A percentile compares a stretch with the other conserved stretches of the same genome.
phyloP scores from a whole-genome alignment of 805 yeast species.

The Saturnispora serradocipensis region DNA sequence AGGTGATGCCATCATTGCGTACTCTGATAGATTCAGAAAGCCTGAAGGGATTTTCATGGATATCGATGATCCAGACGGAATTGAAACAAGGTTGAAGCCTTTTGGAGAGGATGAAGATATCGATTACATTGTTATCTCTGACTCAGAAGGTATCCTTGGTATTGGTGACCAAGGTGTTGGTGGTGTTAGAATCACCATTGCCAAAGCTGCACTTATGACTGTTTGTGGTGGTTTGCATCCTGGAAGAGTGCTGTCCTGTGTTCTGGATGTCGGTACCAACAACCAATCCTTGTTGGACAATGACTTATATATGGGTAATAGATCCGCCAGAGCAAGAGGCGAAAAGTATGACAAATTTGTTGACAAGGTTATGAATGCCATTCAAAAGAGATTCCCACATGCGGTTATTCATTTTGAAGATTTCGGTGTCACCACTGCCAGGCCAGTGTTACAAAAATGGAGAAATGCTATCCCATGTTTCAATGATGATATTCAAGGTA shows the following conservation, averaged over 20 bases:
- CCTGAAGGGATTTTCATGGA: conserved; percentile 95
- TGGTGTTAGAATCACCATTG: conserved; percentile 84
- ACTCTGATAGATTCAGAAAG: conserved; percentile 85
- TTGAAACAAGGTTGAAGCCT: conserved; percentile 63
- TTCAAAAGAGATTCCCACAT: conserved; percentile 71
- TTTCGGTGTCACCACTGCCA: conserved; percentile 87
- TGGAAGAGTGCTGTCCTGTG: conserved; percentile 85
- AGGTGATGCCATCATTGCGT: conserved; percentile 93
- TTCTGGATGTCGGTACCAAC: conserved; percentile 90
- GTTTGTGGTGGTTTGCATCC: conserved; percentile 96
- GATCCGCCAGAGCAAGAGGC: conserved; percentile 78
- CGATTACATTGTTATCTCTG: conserved; percentile 90
- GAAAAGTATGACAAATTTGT: conserved; percentile 75
- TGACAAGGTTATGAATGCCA: conserved; percentile 64
- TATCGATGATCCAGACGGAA: conserved; percentile 68
- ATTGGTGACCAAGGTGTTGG: conserved; percentile 99
- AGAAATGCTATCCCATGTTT: conserved; percentile 72
- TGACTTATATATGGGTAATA: conserved; percentile 88
- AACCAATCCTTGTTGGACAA: conserved; percentile 70
- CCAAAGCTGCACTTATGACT: conserved; percentile 92
- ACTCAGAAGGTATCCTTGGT: conserved; percentile 94
- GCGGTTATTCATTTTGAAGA: conserved; percentile 96
- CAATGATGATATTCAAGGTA: conserved; percentile 97
- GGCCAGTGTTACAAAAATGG: conserved; percentile 72
- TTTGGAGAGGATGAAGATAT: conserved; percentile 86